Conservation (phyloP, 257 asterid genomes). For the Verbascum thapsus region DNA sequence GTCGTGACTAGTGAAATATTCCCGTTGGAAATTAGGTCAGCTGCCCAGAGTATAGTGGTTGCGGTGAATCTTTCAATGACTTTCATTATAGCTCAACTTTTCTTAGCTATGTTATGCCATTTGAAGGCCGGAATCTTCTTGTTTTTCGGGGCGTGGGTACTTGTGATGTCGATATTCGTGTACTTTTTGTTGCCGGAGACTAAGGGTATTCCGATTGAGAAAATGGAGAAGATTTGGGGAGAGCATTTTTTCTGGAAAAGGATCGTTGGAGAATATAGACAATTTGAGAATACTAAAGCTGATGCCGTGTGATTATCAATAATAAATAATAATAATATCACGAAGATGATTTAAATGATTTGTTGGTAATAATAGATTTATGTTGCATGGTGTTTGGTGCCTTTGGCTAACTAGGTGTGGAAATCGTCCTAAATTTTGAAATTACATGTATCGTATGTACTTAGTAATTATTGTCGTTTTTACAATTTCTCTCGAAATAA, state of each 20-base stretch:
- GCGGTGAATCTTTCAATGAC: conserved; percentile 36
- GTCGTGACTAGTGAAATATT: conserved; percentile 40
- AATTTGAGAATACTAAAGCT: background rate
- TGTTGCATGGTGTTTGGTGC: too few relatives aligned
- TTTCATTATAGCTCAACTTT: conserved; percentile 32
- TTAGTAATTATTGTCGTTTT: too few relatives aligned
- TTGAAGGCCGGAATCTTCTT: conserved; percentile 36
- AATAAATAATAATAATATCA: too few relatives aligned
- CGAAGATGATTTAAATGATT: too few relatives aligned
- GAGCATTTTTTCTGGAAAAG: conserved; percentile 35
- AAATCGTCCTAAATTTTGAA: too few relatives aligned
- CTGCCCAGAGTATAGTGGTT: conserved; percentile 41
- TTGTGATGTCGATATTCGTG: conserved; percentile 20
- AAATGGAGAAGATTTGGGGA: conserved; percentile 26
- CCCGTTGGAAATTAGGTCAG: conserved; percentile 39
- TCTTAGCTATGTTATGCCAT: conserved; percentile 35
- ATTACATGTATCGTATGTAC: too few relatives aligned
- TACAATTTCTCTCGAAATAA: too few relatives aligned
- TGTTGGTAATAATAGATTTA: too few relatives aligned
- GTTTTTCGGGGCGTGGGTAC: conserved; percentile 33
- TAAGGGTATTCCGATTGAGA: conserved; percentile 31
- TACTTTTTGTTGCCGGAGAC: conserved; percentile 32
- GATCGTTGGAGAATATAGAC: background rate
- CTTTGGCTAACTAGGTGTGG: too few relatives aligned
- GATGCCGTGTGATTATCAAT: conserved; percentile 2